Evolutionary conservation across 805 yeast genomes (phyloP).

Genomic region (Candida argentea): DNA sequence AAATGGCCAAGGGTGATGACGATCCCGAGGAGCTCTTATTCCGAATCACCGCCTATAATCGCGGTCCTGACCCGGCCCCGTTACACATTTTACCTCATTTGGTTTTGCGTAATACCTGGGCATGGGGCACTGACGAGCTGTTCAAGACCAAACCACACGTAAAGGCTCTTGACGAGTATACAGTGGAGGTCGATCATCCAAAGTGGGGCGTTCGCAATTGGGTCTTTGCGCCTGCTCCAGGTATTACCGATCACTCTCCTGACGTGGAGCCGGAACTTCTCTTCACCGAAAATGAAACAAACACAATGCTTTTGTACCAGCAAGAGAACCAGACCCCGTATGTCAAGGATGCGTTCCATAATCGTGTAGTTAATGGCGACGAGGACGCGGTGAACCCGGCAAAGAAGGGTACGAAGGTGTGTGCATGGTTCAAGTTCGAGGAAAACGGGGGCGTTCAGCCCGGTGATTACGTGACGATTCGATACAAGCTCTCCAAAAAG

Average conservation of each 20-base stretch:
- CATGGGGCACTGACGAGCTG: constrained; percentile 66
- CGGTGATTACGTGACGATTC: constrained; percentile 76
- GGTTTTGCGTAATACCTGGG: constrained; percentile 83
- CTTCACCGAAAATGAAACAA: constrained; percentile 88
- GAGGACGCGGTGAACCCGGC: constrained; percentile 61
- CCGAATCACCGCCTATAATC: constrained; percentile 79
- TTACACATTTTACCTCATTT: constrained; percentile 79
- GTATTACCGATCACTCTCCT: constrained; percentile 35
- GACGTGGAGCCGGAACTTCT: constrained; percentile 71
- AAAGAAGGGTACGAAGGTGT: constrained; percentile 66
- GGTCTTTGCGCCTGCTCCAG: constrained; percentile 80
- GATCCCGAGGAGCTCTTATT: constrained; percentile 75
- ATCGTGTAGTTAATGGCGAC: constrained; percentile 54
- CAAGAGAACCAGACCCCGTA: constrained; percentile 49
- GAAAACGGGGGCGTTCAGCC: constrained; percentile 72
- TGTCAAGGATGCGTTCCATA: constrained; percentile 90
- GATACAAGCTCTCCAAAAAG: constrained; percentile 55
- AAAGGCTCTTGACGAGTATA: constrained; percentile 28
- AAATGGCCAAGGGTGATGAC: constrained; percentile 77
- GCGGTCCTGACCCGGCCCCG: constrained; percentile 80
- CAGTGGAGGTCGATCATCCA: constrained; percentile 53
- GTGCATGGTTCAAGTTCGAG: constrained; percentile 77
- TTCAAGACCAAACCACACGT: constrained; percentile 40
- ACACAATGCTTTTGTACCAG: constrained; percentile 54
- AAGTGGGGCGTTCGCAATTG: constrained; percentile 56